Evolutionary conservation across 148 eudicot species (phyloP).

Genomic region (Hydrangea macrophylla): DNA sequence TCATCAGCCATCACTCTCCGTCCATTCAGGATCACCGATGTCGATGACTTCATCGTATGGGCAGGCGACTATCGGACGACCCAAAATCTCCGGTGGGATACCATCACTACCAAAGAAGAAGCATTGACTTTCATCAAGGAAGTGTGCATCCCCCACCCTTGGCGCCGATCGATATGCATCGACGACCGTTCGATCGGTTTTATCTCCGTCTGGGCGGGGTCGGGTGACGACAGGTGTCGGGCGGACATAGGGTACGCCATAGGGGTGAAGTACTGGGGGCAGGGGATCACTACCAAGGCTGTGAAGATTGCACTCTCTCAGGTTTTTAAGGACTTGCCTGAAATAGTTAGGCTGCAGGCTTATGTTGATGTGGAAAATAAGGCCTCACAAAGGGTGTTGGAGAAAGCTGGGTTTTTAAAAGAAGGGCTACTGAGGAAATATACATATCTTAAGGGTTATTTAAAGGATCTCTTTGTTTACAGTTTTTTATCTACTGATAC

Average conservation of each 20-base stretch:
- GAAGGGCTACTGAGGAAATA: conserved; percentile 38
- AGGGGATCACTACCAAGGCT: conserved; percentile 23
- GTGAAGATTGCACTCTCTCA: conserved; percentile 18
- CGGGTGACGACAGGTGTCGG: conserved; percentile 16
- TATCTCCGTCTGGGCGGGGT: conserved; percentile 8
- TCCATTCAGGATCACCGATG: conserved; percentile 27
- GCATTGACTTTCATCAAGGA: conserved; percentile 25
- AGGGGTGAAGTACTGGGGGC: conserved; percentile 34
- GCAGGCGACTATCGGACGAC: conserved; percentile 26
- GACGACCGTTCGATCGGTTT: conserved; percentile 30
- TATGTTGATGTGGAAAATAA: conserved; percentile 13
- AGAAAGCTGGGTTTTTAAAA: conserved; percentile 32
- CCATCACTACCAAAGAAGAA: conserved; percentile 25
- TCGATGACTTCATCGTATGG: conserved; percentile 28
- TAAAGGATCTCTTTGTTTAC: conserved; percentile 17
- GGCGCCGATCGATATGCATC: conserved; percentile 40
- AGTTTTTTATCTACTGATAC: conserved; percentile 14
- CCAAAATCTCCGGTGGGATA: conserved; percentile 6
- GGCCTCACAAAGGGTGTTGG: conserved; percentile 32
- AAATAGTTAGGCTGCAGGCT: conserved; percentile 36
- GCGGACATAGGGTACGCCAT: conserved; percentile 26
- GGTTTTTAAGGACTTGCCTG: conserved; percentile 17
- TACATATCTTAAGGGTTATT: conserved; percentile 13
- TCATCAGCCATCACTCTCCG: conserved; percentile 22
- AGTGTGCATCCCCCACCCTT: conserved; percentile 41